Evolutionary conservation across 345 rosid species (phyloP), one percentile per base, ranked within the genome.

Genomic region (Sisymbrium altissimum): DNA sequence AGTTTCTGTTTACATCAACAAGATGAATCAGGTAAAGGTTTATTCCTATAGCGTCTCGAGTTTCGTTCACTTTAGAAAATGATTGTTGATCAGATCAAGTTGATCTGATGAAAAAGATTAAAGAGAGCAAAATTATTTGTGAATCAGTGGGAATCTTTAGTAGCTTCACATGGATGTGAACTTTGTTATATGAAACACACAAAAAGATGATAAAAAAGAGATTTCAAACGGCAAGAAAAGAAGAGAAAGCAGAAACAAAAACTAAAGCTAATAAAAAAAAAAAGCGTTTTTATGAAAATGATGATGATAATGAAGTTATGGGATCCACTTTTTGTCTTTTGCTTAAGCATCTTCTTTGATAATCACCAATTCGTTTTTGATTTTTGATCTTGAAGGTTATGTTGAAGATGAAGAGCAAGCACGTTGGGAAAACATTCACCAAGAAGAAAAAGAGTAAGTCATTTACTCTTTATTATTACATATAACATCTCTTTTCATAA

Each of bases 371-470:
- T 48, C 18, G 6, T 69, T 75, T n/a, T 74, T 66, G 44, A 49
- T 58, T 62, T 4, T 23, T 61, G 62, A 60, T 30, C 62, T 66
- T 84, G 64, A 59, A 95, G 99, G 99, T 95, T 68, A 95, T 83
- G 81, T 63, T 95, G 85, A 95, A 95, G 98, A 95, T 90, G 99
- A 95, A 95, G 94, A 95, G 99, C 70, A 95, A 77, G 49, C 94
- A 95, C 79, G 92, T 90, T 53, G 96, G 92, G 68, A 97, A 96
- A 92, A 89, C 99, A 79, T 81, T 92, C 66, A 92, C 96, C 40
- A 95, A 95, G 87, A 95, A 95, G 99, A 92, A 95, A 92, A 95
- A 95, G 93, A 95, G 99, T 92, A 75, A 81, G 96, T 38, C 36
- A 76, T 48, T 36, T 21, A 65, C 66, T 29, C 72, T 36, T 33